Conservation (phyloP, 768 basidiomycete species). For the Sarcodon sp. region DNA sequence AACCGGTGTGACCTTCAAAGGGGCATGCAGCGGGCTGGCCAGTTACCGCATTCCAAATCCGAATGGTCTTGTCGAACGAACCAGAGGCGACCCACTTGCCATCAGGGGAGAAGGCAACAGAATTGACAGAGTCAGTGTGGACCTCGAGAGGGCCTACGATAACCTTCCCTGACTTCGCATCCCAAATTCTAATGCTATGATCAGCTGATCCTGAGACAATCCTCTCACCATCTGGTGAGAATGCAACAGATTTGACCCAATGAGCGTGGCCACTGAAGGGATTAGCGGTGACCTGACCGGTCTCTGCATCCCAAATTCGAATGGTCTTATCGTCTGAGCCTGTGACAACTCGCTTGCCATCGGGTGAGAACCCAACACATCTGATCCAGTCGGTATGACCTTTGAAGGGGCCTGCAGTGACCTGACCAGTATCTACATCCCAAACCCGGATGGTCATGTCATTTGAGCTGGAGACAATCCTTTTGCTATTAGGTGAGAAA, state of each 20-base stretch:
- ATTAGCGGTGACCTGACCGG: background rate
- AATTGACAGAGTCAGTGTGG: conserved; percentile 2
- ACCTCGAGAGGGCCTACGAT: conserved; percentile 1
- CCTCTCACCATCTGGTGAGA: conserved; percentile 4
- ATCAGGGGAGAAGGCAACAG: conserved; percentile 16
- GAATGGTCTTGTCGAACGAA: conserved; percentile 13
- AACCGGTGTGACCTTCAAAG: conserved; percentile 8
- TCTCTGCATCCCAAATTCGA: conserved; percentile 5
- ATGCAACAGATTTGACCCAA: conserved; percentile 1
- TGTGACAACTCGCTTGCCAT: conserved; percentile 5
- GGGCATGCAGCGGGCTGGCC: conserved; percentile 2
- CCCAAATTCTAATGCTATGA: conserved; percentile 5
- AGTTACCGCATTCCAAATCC: conserved; percentile 16
- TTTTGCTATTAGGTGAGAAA: background rate
- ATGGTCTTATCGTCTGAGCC: conserved; percentile 29
- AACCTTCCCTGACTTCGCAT: conserved; percentile 1
- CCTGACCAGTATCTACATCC: conserved; percentile 3
- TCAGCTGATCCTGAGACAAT: conserved; percentile 7
- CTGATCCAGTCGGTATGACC: conserved; percentile 6
- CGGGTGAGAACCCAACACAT: conserved; percentile 9
- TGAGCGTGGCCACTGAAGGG: conserved; percentile 3
- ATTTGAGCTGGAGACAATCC: conserved; percentile 14
- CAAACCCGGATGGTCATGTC: conserved; percentile 16
- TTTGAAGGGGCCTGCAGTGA: background rate
- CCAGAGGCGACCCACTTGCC: conserved; percentile 16